phyloP scores from a whole-genome alignment of 768 basidiomycete species.

The Suillus sp. region DNA sequence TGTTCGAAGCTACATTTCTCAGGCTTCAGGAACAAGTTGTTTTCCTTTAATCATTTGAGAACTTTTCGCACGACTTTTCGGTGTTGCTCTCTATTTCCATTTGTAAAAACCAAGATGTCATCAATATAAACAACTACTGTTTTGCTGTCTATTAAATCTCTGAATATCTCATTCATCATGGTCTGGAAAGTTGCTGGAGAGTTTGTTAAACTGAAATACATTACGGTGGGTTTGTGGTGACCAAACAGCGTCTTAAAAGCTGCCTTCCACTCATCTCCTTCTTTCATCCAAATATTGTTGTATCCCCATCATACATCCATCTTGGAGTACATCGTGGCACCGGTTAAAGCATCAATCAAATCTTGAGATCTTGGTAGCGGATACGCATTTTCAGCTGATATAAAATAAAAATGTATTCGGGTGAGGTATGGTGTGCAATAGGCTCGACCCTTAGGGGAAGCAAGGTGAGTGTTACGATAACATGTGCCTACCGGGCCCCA shows the following conservation, averaged over 20 bases:
- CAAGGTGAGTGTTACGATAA: no score
- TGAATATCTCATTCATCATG: slow-evolving; percentile 36
- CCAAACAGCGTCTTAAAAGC: slow-evolving; percentile 41
- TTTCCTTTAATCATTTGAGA: slow-evolving; percentile 27
- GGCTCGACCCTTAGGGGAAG: no score
- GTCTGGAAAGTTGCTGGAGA: slow-evolving; percentile 39
- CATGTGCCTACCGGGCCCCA: no score
- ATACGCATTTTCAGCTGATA: slow-evolving; percentile 14
- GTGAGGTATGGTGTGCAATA: no score
- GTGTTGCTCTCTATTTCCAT: slow-evolving; percentile 19
- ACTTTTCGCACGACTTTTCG: slow-evolving; percentile 22
- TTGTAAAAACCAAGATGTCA: slow-evolving; percentile 41
- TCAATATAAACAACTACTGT: slow-evolving; percentile 49
- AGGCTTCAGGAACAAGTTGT: slow-evolving; percentile 39
- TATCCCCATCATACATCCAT: neutral
- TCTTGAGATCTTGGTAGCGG: neutral
- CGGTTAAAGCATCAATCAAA: slow-evolving; percentile 2
- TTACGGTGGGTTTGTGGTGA: slow-evolving; percentile 42
- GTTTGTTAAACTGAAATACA: slow-evolving; percentile 43
- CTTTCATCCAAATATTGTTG: slow-evolving; percentile 27
- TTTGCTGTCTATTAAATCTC: slow-evolving; percentile 30
- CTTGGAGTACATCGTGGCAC: slow-evolving; percentile 12
- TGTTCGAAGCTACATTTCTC: slow-evolving; percentile 40
- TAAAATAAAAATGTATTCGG: no score
- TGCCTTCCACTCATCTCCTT: slow-evolving; percentile 46